phyloP scores from a whole-genome alignment of 306 rosid genomes.

The Neltuma alba region DNA sequence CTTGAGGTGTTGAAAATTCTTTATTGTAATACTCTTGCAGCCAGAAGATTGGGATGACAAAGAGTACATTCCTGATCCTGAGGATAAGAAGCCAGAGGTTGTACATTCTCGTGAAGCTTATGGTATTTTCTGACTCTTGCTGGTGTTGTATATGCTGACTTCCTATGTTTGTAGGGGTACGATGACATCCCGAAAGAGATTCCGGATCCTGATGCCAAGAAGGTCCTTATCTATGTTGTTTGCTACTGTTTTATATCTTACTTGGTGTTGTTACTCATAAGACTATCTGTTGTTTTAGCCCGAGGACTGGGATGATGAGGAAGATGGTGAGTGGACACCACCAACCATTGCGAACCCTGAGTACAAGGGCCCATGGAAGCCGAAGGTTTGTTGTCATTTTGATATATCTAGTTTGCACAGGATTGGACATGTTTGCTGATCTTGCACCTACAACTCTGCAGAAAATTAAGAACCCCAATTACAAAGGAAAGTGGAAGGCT shows the following conservation, averaged over 20 bases:
- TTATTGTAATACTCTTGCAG: constrained; percentile 47
- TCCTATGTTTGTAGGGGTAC: constrained; percentile 63
- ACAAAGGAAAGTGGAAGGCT: constrained; percentile 96
- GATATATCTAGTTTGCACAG: background rate
- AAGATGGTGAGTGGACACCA: constrained; percentile 99
- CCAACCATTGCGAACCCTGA: constrained; percentile 98
- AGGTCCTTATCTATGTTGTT: constrained; percentile 52
- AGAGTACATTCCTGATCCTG: constrained; percentile 94
- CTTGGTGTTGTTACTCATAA: constrained; percentile 29
- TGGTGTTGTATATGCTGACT: constrained; percentile 22
- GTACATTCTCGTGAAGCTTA: background rate
- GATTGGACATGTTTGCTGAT: constrained; percentile 29
- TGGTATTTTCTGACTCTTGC: background rate
- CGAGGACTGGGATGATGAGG: constrained; percentile 99
- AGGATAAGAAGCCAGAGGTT: constrained; percentile 98
- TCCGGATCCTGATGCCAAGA: constrained; percentile 87
- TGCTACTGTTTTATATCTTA: constrained; percentile 11
- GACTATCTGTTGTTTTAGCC: constrained; percentile 60
- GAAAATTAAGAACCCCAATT: constrained; percentile 97
- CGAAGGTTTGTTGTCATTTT: constrained; percentile 68
- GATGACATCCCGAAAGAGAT: constrained; percentile 92
- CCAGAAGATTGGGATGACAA: constrained; percentile 99
- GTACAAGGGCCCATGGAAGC: constrained; percentile 95
- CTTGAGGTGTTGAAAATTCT: constrained; percentile 29
- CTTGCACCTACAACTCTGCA: constrained; percentile 32